These are phyloP conservation scores for Gaeumannomyces sp. DNA, from an alignment of 2,329 filamentous ascomycete genomes.

Conservation along the genomic window DNA sequence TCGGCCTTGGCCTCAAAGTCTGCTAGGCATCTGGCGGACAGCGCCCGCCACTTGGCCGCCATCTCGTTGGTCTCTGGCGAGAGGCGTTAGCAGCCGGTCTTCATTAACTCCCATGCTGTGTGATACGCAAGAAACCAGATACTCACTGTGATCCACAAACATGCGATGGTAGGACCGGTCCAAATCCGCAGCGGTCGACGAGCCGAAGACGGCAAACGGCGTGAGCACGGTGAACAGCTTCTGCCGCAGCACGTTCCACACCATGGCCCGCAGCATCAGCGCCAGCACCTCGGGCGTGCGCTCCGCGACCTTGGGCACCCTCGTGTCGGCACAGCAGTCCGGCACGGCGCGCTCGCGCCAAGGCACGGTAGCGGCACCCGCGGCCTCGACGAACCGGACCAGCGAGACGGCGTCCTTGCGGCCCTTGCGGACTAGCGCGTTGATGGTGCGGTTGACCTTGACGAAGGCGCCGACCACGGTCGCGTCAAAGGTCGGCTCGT, in stretches of 20 bases:
- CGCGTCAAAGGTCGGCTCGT: conserved; percentile 3
- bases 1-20: background rate
- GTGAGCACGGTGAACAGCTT: background rate
- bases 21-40: background rate
- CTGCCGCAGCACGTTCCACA: background rate
- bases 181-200: background rate
- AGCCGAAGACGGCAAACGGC: conserved; percentile 1
- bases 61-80: background rate
- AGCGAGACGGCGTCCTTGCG: background rate
- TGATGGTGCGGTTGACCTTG: background rate
- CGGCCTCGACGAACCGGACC: background rate
- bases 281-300: background rate
- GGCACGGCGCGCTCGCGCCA: background rate
- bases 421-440: background rate
- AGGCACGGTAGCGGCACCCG: background rate
- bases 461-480: background rate
- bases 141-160: background rate
- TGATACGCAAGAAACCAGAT: background rate
- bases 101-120: too few relatives aligned
- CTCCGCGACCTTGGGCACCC: background rate
- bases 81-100: background rate
- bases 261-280: conserved; percentile 1
- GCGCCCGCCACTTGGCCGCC: conserved; percentile 3
- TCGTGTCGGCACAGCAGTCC: background rate
- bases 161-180: background rate